phyloP scores from a whole-genome alignment of 176 grass and related monocot genomes.

The Echinochloa phyllopogon region DNA sequence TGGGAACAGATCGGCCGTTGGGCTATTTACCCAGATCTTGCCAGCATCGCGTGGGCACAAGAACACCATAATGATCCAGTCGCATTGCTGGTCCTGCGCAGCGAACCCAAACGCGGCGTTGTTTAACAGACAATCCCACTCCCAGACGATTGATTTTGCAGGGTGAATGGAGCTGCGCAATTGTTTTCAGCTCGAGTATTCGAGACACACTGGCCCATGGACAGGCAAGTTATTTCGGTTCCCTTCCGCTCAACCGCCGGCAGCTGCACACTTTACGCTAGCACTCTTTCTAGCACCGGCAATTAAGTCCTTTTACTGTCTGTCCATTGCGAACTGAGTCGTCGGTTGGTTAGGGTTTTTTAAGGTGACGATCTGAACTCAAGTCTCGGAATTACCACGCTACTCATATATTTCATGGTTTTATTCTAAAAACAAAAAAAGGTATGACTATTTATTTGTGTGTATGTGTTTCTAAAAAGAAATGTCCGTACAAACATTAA shows the following conservation, averaged over 20 bases:
- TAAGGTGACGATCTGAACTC: too few species aligned
- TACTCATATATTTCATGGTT: too few species aligned
- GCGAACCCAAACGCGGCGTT: not conserved
- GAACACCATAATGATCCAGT: constrained; percentile 38
- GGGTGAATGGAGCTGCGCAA: constrained; percentile 10
- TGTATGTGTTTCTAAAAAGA: too few species aligned
- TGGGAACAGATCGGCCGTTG: constrained; percentile 20
- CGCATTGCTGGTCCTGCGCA: constrained; percentile 2
- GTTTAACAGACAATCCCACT: not conserved
- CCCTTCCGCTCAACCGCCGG: constrained; percentile 11
- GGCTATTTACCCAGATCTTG: constrained; percentile 43
- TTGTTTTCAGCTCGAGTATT: not conserved
- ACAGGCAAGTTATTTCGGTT: constrained; percentile 39
- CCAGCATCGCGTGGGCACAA: constrained; percentile 43
- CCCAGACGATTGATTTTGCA: not conserved
- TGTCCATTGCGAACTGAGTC: too few species aligned
- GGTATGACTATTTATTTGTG: too few species aligned
- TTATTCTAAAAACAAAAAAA: too few species aligned
- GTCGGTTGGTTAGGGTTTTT: too few species aligned
- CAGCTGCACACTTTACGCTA: constrained; percentile 23
- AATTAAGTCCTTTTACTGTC: not conserved
- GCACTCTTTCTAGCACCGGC: not conserved
- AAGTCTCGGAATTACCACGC: too few species aligned
- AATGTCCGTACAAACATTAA: too few species aligned
- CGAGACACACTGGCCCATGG: not conserved